Evolutionary conservation across 805 yeast species (phyloP), one percentile per base, ranked within the genome.

Genomic region (Maudiozyma serrabonitensis): DNA sequence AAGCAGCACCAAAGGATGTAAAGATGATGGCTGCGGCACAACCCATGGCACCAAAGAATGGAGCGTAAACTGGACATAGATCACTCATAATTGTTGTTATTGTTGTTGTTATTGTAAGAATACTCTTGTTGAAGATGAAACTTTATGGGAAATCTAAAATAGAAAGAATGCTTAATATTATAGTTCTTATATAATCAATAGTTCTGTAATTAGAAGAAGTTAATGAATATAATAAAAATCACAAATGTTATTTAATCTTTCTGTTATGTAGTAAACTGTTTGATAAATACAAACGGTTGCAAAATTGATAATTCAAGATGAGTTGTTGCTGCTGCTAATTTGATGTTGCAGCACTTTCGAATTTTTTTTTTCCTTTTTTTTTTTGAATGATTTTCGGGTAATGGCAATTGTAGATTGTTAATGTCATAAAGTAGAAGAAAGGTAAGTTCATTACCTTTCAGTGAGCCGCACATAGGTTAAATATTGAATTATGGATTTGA

Each of bases 11-110:
- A 69, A 90, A 88, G 68, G 96, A 88, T 70, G 99, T 90, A 81
- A 93, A 93, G 67, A 95, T 88, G 68, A 93, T 93, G 70, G 99
- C 97, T 48, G 98, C 88, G 52, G 99, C 95, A 79, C 99, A 95
- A 69, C 99, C 99, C 67, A 93, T 87, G 60, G 97, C 91, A 66
- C 99, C 99, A 72, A 93, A 93, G 79, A 93, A 93, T 69, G 99
- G 99, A 70, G 79, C 74, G 58, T 68, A 67, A 52, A 69, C 73
- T 43, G 74, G 71, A 61, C 74, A 65, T 57, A 65, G 59, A 49
- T 65, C 69, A 61, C 64, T 61, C 67, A 61, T 62, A 28, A 21
- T 52, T 32, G 35, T 31, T 13, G 18, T 39, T 18, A 23, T 21
- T n/a, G 38, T 19, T 44, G 25, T 34, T 11, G 28, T 13, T 21